Evolutionary conservation across 495 filamentous ascomycete species (phyloP), one percentile per base, ranked within the genome.

Genomic region (Podospora fimiseda): DNA sequence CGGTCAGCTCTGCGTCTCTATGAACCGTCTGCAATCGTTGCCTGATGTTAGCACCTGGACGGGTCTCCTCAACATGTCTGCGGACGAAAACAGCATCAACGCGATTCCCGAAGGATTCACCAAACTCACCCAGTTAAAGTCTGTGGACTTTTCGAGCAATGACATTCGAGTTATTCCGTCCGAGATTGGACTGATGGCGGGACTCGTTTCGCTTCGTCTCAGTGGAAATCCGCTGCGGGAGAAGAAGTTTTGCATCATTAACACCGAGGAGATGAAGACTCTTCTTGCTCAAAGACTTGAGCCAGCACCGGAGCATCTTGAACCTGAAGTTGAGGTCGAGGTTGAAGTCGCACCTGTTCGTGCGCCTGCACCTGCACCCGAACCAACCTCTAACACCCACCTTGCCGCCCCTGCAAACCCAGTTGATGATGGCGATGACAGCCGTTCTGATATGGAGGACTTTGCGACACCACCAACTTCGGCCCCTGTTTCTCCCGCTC

Each of bases 151-250:
- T 52, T 86, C 87, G 7, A 83, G 82, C 42, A 99, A 99, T 63
- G 79, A 89, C 53, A 77, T 98, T 14, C 82, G 79, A 6, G 70
- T 79, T 16, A 60, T 98, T 30, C 89, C 94, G 56, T 78, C 87
- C 9, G 80, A 79, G 58, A 80, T 97, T 52, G 88, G 87, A 5
- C 68, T 81, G 22, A 95, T 97, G 88, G 81, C 89, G 3, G 84
- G 70, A 45, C 72, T 98, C 8, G 74, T 78, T 8, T 82, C 80
- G 51, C 77, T 96, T 37, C 80, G 80, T 9, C 74, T 98, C 33
- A 81, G 83, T 42, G 89, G 88, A 13, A 98, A 98, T 61, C 93
- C 93, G 4, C 69, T 98, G 11, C 74, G 85, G 41, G 90, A 96
- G 58, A 89, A 87, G 58, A 94, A 87, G 64, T 86, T 93, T 50